These are phyloP conservation scores for Termitomyces titanicus DNA, from an alignment of 768 basidiomycete genomes.

Conservation along the genomic window DNA sequence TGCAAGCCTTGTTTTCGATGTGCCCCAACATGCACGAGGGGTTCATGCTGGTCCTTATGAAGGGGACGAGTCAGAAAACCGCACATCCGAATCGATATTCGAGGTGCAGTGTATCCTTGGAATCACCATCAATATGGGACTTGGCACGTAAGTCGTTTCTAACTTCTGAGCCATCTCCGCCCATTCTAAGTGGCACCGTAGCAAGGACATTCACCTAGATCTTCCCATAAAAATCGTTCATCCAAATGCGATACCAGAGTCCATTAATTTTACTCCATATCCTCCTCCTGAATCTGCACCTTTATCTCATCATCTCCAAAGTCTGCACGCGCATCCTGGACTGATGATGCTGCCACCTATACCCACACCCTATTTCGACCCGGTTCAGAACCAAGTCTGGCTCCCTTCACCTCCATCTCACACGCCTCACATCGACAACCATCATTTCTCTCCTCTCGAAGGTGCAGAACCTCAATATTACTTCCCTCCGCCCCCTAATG, in stretches of 20 bases:
- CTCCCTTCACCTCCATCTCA: constrained; percentile 34
- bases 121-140: constrained; percentile 65
- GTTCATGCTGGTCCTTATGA: constrained; percentile 59
- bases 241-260: constrained; percentile 44
- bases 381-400: constrained; percentile 44
- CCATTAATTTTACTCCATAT: constrained; percentile 19
- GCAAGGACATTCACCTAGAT: constrained; percentile 67
- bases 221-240: constrained; percentile 66
- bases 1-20: constrained; percentile 75
- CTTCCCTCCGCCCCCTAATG: constrained; percentile 25
- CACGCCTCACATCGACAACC: constrained; percentile 27
- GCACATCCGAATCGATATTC: constrained; percentile 54
- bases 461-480: constrained; percentile 27
- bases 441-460: constrained; percentile 22
- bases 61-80: constrained; percentile 39
- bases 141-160: constrained; percentile 52
- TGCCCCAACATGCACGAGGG: constrained; percentile 63
- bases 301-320: constrained; percentile 20
- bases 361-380: constrained; percentile 35
- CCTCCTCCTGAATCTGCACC: constrained; percentile 17
- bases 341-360: constrained; percentile 35
- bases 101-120: constrained; percentile 63
- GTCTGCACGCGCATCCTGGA: constrained; percentile 32
- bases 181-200: constrained; percentile 23
- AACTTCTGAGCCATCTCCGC: background rate